Percentiles rank a stretch among this genome's conserved stretches.
phyloP scores from a whole-genome alignment of 2,329 filamentous ascomycete genomes.

The Metarhizium anisopliae region DNA sequence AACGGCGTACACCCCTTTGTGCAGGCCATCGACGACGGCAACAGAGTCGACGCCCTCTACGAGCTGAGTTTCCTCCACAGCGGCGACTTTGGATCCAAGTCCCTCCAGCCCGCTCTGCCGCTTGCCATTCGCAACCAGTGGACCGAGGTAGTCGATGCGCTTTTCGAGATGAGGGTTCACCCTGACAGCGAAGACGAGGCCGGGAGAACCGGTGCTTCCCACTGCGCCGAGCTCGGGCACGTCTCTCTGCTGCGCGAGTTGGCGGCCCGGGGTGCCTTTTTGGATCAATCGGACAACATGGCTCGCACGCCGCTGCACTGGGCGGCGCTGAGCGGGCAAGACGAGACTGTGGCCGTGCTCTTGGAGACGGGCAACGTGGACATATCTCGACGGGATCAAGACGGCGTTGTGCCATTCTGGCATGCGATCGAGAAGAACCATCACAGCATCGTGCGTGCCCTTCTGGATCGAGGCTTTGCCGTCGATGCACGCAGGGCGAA shows the following conservation, averaged over 20 bases:
- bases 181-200: constrained; percentile 6
- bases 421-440: background rate
- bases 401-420: too few species aligned
- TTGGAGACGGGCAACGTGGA: background rate
- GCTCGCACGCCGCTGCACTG: constrained; percentile 5
- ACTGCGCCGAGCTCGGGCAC: constrained; percentile 8
- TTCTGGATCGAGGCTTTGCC: background rate
- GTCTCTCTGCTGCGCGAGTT: constrained; percentile 2
- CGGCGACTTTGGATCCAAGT: background rate
- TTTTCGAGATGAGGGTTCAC: constrained; percentile 9
- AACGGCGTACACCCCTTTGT: background rate
- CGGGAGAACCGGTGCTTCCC: constrained; percentile 8
- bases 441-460: background rate
- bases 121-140: constrained; percentile 10
- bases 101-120: constrained; percentile 5
- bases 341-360: background rate
- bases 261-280: background rate
- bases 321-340: background rate
- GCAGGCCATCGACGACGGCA: constrained; percentile 3
- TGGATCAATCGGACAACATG: constrained; percentile 6
- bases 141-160: constrained; percentile 4
- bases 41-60: constrained; percentile 3
- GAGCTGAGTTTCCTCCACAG: constrained; percentile 3
- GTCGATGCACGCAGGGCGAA: background rate
- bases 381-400: too few species aligned